Conservation (phyloP, 1,284 basidiomycete species). For the Apiotrichum brassicae region DNA sequence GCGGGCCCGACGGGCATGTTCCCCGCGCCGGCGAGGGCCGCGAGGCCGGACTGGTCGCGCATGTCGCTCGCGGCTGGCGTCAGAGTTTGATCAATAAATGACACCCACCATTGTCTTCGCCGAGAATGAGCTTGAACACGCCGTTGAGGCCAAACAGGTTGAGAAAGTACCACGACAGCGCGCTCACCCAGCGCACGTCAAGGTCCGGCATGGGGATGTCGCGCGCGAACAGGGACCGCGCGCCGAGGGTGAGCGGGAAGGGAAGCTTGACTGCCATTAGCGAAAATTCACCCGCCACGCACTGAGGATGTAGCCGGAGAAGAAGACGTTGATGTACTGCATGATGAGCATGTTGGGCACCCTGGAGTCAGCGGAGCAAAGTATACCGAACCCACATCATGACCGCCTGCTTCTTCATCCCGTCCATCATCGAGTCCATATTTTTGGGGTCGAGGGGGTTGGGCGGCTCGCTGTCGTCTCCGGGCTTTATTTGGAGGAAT, state of each 20-base stretch:
- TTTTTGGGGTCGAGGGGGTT: constrained; percentile 75
- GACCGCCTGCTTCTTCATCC: constrained; percentile 98
- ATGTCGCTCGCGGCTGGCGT: constrained; percentile 65
- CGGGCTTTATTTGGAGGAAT: constrained; percentile 70
- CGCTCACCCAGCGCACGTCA: constrained; percentile 93
- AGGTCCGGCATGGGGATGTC: constrained; percentile 94
- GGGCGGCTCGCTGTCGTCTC: constrained; percentile 51
- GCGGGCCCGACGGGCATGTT: constrained; percentile 49
- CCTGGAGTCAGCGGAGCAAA: constrained; percentile 46
- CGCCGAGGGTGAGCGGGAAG: constrained; percentile 92
- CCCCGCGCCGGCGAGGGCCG: constrained; percentile 59
- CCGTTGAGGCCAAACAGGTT: constrained; percentile 98
- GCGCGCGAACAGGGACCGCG: constrained; percentile 97
- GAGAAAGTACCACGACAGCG: constrained; percentile 97
- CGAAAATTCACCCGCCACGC: constrained; percentile 46
- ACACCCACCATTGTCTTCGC: constrained; percentile 85
- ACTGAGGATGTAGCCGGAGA: constrained; percentile 97
- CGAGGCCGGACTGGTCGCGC: constrained; percentile 63
- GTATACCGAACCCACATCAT: constrained; percentile 51
- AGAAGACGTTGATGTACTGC: constrained; percentile 99
- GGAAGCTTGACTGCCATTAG: constrained; percentile 74
- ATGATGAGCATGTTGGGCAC: constrained; percentile 97
- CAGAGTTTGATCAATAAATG: constrained; percentile 4
- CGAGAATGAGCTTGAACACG: constrained; percentile 86
- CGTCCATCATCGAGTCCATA: constrained; percentile 99